Evolutionary conservation across 2,329 filamentous ascomycete species (phyloP), one percentile per base, ranked within the genome.

Genomic region (Lasiodiplodia sp.): DNA sequence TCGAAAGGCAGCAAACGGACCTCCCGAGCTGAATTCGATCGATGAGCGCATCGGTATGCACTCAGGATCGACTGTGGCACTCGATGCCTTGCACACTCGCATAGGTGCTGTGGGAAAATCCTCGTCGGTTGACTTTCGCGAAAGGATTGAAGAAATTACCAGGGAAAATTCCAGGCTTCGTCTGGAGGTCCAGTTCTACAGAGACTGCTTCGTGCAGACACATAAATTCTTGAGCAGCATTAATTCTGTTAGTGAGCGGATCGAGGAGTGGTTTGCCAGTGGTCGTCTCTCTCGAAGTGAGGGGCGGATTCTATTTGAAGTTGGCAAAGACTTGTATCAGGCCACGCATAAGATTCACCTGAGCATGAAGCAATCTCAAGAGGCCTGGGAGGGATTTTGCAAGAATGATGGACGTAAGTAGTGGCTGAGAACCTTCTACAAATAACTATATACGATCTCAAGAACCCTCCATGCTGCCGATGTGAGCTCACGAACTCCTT

Each of bases 111-210:
- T 3, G 40, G 18, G 10, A 34, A 55, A 14, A 4, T 69, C 12
- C 69, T 70, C 14, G 69, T 72, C n/a, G 21, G 70, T 34, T 72
- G 63, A 7, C 63, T 72, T 2, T 68, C 68, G 58, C 31, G 51
- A 5, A 65, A 53, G 56, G 71, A 72, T 38, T 25, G 69, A 47
- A 62, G 71, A 28, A 3, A 3, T 44, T 18, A 44, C 40, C 2
- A 44, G 40, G 40, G 40, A 44, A 44, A 44, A 44, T 44, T 44
- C 11, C 3, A 44, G 40, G 40, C 69, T 72, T 16, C 67, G 66
- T 31, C 6, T 69, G n/a, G 71, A 72, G 68, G 64, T 69, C 28
- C 69, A 56, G 34, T 72, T 67, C 47, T 72, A 72, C 49, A 16
- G 21, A 67, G 67, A 72, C 60, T 72, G 21, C n/a, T 72, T 69